These are phyloP conservation scores for Musa schizocarpa DNA, from an alignment of 176 grass and related monocot species.

Conservation along the genomic window DNA sequence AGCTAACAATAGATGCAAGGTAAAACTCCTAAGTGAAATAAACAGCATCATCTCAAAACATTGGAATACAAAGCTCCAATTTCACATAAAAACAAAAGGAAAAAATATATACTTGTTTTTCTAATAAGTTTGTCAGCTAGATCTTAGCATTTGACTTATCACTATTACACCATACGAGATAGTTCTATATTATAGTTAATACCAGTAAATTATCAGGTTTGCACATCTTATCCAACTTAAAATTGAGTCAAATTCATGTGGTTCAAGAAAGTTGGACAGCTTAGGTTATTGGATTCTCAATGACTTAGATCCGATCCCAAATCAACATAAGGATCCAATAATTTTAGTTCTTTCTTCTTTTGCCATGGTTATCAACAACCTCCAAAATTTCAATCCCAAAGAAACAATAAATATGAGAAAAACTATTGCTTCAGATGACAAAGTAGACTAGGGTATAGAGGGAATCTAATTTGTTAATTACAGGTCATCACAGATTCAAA, in stretches of 20 bases:
- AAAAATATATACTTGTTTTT: neutral
- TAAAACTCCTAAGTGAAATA: neutral
- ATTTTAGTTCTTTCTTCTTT: too few species aligned
- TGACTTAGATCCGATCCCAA: neutral
- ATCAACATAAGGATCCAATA: neutral
- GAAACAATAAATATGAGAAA: neutral
- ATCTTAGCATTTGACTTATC: neutral
- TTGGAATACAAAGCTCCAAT: neutral
- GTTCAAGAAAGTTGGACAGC: neutral
- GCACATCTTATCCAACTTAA: neutral
- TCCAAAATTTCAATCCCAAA: neutral
- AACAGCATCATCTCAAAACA: neutral
- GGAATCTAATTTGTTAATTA: neutral
- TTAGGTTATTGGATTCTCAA: neutral
- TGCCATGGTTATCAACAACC: neutral
- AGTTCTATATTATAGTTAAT: neutral
- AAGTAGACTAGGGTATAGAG: neutral
- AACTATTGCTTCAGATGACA: neutral
- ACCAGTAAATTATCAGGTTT: too few species aligned
- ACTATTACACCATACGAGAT: neutral
- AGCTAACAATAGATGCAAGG: neutral
- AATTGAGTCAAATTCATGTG: neutral
- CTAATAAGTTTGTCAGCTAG: neutral
- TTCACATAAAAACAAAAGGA: neutral
- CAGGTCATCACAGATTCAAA: conserved; percentile 3